Evolutionary conservation across 2,329 filamentous ascomycete species (phyloP), one percentile per base, ranked within the genome.

Genomic region (Colletotrichum lupini): DNA sequence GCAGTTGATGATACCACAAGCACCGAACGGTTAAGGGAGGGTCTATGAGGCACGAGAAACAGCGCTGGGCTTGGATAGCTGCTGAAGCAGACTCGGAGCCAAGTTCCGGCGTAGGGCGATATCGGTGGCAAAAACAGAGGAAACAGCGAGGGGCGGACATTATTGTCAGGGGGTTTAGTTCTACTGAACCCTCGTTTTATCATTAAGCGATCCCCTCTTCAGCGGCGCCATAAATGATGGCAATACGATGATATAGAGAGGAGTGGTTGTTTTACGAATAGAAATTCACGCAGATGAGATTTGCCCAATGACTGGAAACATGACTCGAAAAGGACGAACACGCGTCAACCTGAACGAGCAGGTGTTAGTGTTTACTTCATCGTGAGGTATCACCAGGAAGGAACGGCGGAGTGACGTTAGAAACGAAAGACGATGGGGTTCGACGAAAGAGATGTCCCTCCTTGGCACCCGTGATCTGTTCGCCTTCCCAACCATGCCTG

Each of bases 1-100:
- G 26, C 35, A 68, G 68, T 67, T 26, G 69, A 74, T 74, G 73
- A 74, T 74, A 74, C 73, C 73, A 74, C 63, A 60, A 53, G 63
- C 68, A 69, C 56, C 19, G 52, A 57, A 35, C 30, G 32, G 42
- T 16, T 11, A 42, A 46, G n/a, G 14, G 60, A 32, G 56, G 56
- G 19, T 16, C n/a, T 22, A 24, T 52, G 24, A 28, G 22, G 52
- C 63, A 59, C 57, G 37, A 35, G 42, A 35, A 53, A 53, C 57
- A 52, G 55, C 16, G 35, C 59, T 30, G 35, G 16, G 22, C 62
- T 73, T 64, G 67, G 67, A 68, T 70, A 70, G 56, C 53, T 49
- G 46, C 53, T 22, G 19, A 22, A 49, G 42, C 42, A 49, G 42
- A 22, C 46, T n/a, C 30, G 56, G 58, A 55, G 62, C 55, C 58